Percentiles rank a stretch among this genome's conserved stretches.
Evolutionary conservation across 2,329 filamentous ascomycete species (phyloP).

Genomic region (Coniochaeta sp.): DNA sequence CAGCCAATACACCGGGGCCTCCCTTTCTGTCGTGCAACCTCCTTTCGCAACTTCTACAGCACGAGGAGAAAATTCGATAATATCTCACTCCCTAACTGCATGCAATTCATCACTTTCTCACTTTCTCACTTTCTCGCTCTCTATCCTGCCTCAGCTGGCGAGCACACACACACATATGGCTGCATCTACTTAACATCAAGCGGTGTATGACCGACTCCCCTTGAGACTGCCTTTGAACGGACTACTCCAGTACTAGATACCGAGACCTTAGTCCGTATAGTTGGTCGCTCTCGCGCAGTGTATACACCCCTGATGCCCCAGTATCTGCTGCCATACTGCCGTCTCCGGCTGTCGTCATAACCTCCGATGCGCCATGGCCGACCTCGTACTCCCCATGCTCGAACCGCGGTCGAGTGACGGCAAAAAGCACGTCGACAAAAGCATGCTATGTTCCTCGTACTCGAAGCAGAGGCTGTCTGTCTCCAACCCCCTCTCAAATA

Average conservation of each 20-base stretch:
- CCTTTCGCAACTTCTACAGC: no score
- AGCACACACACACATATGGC: no score
- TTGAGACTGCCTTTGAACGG: no score
- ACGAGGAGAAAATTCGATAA: no score
- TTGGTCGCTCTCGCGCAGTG: no score
- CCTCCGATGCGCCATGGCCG: not conserved
- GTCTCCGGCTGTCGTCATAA: not conserved
- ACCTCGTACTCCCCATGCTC: not conserved
- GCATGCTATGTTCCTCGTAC: not conserved
- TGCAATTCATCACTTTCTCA: no score
- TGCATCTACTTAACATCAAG: not conserved
- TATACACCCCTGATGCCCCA: not conserved
- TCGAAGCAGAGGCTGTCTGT: not conserved
- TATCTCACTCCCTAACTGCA: no score
- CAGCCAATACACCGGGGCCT: not conserved
- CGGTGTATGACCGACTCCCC: not conserved
- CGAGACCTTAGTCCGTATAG: no score
- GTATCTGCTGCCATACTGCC: not conserved
- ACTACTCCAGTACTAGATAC: no score
- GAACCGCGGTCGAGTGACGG: not conserved
- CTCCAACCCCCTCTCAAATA: slow-evolving; percentile 8
- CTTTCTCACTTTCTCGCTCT: no score
- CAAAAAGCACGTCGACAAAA: not conserved
- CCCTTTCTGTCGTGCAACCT: not conserved
- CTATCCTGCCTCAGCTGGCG: no score